A percentile compares a stretch with the other conserved stretches of the same genome.
Evolutionary conservation across 768 basidiomycete genomes (phyloP).

Genomic region (Rhodosporidiobolus odoratus): DNA sequence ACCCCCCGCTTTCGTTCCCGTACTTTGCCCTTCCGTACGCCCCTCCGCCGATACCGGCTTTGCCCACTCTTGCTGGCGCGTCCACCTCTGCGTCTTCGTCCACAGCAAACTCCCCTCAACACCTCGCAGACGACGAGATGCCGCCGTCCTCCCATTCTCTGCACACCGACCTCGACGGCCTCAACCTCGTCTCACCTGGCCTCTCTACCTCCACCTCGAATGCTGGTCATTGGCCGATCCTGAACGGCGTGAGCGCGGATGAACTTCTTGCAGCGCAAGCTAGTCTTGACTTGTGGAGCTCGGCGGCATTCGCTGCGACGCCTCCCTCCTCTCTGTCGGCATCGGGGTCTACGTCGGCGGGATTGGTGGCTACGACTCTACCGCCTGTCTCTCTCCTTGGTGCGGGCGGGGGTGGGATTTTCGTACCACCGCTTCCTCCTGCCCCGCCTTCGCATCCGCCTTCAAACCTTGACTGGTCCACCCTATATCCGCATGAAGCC

Average conservation of each 20-base stretch:
- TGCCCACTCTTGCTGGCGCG: background rate
- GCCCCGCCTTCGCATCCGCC: background rate
- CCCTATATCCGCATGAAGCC: slow-evolving; percentile 3
- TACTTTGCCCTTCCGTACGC: background rate
- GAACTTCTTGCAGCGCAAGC: slow-evolving; percentile 17
- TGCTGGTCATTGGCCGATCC: background rate
- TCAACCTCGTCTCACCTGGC: background rate
- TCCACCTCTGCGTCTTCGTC: background rate
- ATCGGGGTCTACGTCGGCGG: background rate
- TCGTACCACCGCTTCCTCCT: background rate
- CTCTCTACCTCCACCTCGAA: background rate
- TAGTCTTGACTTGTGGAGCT: slow-evolving; percentile 20
- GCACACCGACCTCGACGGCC: slow-evolving; percentile 9
- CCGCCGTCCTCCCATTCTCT: background rate
- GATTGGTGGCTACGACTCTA: no score
- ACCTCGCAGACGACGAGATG: background rate
- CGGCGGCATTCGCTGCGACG: slow-evolving; percentile 10
- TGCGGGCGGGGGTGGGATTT: background rate
- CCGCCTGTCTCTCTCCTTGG: background rate
- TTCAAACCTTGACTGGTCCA: slow-evolving; percentile 15
- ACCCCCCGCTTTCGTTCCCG: background rate
- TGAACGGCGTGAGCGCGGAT: background rate
- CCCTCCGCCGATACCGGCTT: background rate
- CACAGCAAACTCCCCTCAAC: background rate
- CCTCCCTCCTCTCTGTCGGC: no score